A percentile compares a stretch with the other conserved stretches of the same genome.
Evolutionary conservation across 2,329 filamentous ascomycete genomes (phyloP).

Genomic region (Grosmannia clavigera): DNA sequence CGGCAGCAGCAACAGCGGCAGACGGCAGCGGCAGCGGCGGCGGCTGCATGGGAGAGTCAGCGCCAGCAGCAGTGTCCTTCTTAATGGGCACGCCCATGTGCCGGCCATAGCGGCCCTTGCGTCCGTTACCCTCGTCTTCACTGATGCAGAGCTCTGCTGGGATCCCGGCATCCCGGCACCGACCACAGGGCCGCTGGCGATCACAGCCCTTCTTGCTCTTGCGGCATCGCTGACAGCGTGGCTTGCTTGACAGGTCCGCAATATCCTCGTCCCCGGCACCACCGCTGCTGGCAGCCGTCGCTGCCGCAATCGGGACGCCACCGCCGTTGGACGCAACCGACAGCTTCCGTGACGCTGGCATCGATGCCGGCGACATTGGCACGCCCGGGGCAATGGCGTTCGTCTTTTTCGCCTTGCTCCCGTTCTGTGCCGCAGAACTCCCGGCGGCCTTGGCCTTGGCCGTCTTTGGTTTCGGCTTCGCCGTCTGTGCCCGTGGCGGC

Average conservation of each 20-base stretch:
- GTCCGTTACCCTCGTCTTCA: slow-evolving; percentile 93
- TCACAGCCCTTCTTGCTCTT: slow-evolving; percentile 99
- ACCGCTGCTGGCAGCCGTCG: neutral
- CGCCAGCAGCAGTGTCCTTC: slow-evolving; percentile 36
- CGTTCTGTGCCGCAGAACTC: slow-evolving; percentile 19
- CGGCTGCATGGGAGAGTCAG: slow-evolving; percentile 8
- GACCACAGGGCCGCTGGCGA: slow-evolving; percentile 84
- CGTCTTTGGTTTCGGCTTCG: slow-evolving; percentile 45
- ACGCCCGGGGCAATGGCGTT: neutral
- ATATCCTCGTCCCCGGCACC: slow-evolving; percentile 59
- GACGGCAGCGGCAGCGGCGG: slow-evolving; percentile 16
- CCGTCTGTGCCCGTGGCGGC: slow-evolving; percentile 14
- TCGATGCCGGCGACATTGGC: slow-evolving; percentile 51
- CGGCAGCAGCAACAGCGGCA: slow-evolving; percentile 10
- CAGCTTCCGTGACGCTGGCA: slow-evolving; percentile 63
- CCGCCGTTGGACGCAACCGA: slow-evolving; percentile 49
- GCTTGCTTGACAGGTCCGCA: slow-evolving; percentile 87
- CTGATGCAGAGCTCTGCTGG: slow-evolving; percentile 89
- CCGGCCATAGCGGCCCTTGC: slow-evolving; percentile 79
- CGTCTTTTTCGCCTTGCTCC: slow-evolving; percentile 31
- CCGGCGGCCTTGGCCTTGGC: slow-evolving; percentile 31
- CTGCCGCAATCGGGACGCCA: slow-evolving; percentile 26
- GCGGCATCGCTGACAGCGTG: slow-evolving; percentile 92
- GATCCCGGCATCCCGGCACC: slow-evolving; percentile 92
- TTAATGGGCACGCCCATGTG: slow-evolving; percentile 57